These are phyloP conservation scores for Podospora australis DNA, from an alignment of 495 filamentous ascomycete species.

Conservation along the genomic window DNA sequence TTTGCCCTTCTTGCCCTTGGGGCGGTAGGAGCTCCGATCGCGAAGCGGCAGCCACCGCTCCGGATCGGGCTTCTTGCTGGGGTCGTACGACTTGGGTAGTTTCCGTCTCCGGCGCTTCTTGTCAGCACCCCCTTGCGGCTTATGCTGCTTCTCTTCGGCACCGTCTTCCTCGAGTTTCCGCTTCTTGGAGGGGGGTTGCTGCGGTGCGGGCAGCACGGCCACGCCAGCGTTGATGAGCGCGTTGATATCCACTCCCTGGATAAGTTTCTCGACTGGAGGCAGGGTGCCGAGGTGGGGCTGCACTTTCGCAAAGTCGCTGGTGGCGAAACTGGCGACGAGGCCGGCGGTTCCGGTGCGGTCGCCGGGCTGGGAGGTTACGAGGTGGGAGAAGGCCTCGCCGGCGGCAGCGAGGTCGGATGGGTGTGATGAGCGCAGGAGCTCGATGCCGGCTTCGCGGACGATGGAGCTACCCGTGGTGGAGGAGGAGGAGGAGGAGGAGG, in stretches of 20 bases:
- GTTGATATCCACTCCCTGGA: slow-evolving; percentile 57
- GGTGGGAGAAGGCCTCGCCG: slow-evolving; percentile 63
- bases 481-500: no score
- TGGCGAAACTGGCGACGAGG: slow-evolving; percentile 75
- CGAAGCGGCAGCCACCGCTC: slow-evolving; percentile 89
- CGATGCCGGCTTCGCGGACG: slow-evolving; percentile 69
- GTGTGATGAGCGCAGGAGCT: slow-evolving; percentile 68
- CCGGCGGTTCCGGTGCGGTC: slow-evolving; percentile 69
- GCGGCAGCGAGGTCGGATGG: slow-evolving; percentile 60
- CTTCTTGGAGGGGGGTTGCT: slow-evolving; percentile 20
- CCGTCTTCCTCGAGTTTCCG: slow-evolving; percentile 29
- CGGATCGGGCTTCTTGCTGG: slow-evolving; percentile 69
- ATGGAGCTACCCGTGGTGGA: slow-evolving; percentile 46
- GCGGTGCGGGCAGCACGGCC: slow-evolving; percentile 45
- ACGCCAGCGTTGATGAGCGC: slow-evolving; percentile 75
- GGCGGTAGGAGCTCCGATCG: slow-evolving; percentile 81
- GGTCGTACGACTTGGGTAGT: slow-evolving; percentile 72
- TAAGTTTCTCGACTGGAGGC: slow-evolving; percentile 58
- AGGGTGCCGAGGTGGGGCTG: slow-evolving; percentile 56
- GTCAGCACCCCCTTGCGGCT: slow-evolving; percentile 52
- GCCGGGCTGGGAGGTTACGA: slow-evolving; percentile 54
- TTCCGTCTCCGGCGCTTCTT: slow-evolving; percentile 65
- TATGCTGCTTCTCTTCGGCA: slow-evolving; percentile 51
- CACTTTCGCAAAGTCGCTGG: slow-evolving; percentile 54
- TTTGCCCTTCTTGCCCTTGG: slow-evolving; percentile 87